Base-by-base conservation (phyloP, 2,329 filamentous ascomycete species). In the Aureobasidium subglaciale region DNA sequence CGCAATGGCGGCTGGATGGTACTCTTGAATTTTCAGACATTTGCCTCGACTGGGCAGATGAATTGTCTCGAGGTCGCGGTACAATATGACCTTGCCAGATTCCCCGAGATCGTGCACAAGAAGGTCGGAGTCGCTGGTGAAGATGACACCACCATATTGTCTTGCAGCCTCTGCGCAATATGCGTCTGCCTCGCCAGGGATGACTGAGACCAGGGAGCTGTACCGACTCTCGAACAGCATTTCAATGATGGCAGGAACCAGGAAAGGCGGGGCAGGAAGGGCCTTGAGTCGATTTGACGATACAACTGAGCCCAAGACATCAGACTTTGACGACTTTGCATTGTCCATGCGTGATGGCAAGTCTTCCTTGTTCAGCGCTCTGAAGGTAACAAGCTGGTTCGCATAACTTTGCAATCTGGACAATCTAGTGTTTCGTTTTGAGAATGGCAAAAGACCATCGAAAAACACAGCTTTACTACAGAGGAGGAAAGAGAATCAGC, bases 111-210 rank as follows among this genome's bases (percentile, higher is more conserved):
- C 79, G 65, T 91, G 85, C 0, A 92, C 77, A 0, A 95, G 73
- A 8, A 96, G 76, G 65, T 97, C 92, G 0, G 90, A 95, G 64
- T 97, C 92, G n/a, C 83, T 85, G 0, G 90, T 95, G 6, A 96
- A 70, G 25, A 84, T 74, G 13, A 90, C 78, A 10, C 65, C 59
- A 0, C 81, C 82, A 2, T 78, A 75, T 27, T 75, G 65, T n/a
- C 75, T 75, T 6, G 88, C 77, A 53, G 83, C 76, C 13, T 77
- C 71, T 3, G 89, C 90, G 67, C 90, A 96, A 71, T 83, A 93
- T 22, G 77, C 71, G 66, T 97, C 92, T 1, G 92, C 92, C 70
- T 97, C 92, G 0, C 88, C 90, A 0, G 89, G 84, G 0, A 95
- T 85, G 11, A 93, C 76, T 22, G 75, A 71, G 0, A 75, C 77